phyloP scores from a whole-genome alignment of 192 early-diverging fungal genomes.

The Dissophora globulifera region DNA sequence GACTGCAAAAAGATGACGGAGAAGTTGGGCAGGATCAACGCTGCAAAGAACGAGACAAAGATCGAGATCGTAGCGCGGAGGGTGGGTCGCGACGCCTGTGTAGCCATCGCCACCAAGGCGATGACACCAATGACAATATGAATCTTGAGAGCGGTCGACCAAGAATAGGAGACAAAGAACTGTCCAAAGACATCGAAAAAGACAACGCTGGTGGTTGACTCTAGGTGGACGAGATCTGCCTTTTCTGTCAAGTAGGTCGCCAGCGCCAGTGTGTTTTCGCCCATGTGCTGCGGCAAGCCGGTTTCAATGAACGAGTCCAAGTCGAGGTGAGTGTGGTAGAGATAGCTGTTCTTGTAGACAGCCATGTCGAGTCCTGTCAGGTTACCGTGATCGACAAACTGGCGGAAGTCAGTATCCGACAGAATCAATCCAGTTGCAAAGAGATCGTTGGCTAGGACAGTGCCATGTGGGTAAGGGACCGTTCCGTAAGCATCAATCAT shows the following conservation, averaged over 20 bases:
- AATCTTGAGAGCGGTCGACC: slow-evolving; percentile 61
- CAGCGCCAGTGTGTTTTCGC: slow-evolving; percentile 74
- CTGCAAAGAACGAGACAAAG: slow-evolving; percentile 43
- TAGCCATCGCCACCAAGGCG: slow-evolving; percentile 29
- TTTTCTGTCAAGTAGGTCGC: slow-evolving; percentile 62
- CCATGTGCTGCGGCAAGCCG: slow-evolving; percentile 78
- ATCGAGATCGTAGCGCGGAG: slow-evolving; percentile 41
- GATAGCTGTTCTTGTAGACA: slow-evolving; percentile 73
- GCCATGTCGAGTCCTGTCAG: slow-evolving; percentile 77
- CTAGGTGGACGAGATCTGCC: slow-evolving; percentile 59
- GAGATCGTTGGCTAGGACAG: slow-evolving; percentile 67
- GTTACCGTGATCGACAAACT: slow-evolving; percentile 77
- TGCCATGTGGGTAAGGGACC: slow-evolving; percentile 76
- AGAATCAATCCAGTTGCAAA: slow-evolving; percentile 72
- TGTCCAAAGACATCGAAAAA: slow-evolving; percentile 75
- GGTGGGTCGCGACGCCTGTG: slow-evolving; percentile 33
- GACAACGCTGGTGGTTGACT: slow-evolving; percentile 62
- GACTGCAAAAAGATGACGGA: slow-evolving; percentile 37
- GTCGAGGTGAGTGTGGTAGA: slow-evolving; percentile 82
- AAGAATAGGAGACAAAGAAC: slow-evolving; percentile 69
- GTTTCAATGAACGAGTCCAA: slow-evolving; percentile 63
- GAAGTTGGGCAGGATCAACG: slow-evolving; percentile 41
- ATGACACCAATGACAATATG: slow-evolving; percentile 54
- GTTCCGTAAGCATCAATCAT: slow-evolving; percentile 75
- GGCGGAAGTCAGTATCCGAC: slow-evolving; percentile 81